Conservation (phyloP, 441 rosid species). For the Brassica balearica region DNA sequence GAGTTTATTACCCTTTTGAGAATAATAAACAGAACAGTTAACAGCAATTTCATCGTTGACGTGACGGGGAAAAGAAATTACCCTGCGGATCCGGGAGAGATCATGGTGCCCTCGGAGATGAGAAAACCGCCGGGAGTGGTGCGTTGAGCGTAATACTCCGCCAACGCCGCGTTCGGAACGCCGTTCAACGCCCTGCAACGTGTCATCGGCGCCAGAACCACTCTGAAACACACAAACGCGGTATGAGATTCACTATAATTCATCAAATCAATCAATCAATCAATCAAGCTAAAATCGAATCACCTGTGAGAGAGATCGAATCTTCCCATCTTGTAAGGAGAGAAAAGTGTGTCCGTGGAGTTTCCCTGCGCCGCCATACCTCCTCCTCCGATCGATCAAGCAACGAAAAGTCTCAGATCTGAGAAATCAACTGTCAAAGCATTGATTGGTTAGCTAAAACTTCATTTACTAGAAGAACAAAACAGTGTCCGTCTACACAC, state of each 20-base stretch:
- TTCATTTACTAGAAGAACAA: background rate
- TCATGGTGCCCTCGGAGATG: constrained; percentile 5
- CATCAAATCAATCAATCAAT: background rate
- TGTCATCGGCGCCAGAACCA: constrained; percentile 12
- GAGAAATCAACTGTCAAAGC: constrained; percentile 5
- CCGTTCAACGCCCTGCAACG: constrained; percentile 8
- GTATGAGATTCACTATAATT: background rate
- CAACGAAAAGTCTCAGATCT: background rate
- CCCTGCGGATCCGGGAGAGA: constrained; percentile 9
- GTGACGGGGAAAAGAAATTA: background rate
- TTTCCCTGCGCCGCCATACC: background rate
- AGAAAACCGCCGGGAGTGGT: constrained; percentile 10
- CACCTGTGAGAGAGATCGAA: constrained; percentile 9
- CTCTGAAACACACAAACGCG: background rate
- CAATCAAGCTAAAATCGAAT: background rate
- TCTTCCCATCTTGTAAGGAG: constrained; percentile 13
- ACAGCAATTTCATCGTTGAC: background rate
- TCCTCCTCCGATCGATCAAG: constrained; percentile 1
- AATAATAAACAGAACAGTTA: background rate
- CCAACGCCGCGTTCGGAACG: constrained; percentile 3
- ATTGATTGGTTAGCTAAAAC: constrained; percentile 2
- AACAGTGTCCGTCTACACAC: background rate
- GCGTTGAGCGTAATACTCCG: constrained; percentile 4
- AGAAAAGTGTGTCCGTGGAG: constrained; percentile 5
- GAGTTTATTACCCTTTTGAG: background rate